Conservation (phyloP, 257 asterid genomes). For the Nicotiana tomentosiformis region DNA sequence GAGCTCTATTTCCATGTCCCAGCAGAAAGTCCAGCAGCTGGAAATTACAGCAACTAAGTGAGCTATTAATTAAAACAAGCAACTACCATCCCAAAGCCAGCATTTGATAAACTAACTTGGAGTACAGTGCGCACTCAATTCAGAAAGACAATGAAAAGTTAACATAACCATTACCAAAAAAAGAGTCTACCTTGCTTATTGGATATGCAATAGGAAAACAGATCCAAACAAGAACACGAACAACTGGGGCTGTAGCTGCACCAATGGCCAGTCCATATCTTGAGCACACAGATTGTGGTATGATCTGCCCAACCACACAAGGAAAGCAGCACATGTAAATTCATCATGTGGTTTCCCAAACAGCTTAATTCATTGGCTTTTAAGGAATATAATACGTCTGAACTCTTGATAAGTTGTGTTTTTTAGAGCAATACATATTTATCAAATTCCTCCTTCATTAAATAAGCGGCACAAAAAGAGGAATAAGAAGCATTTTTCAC, state of each 20-base stretch:
- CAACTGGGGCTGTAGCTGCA: constrained; percentile 73
- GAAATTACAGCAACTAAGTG: constrained; percentile 9
- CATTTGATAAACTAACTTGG: neutral
- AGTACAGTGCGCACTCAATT: neutral
- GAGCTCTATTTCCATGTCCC: constrained; percentile 74
- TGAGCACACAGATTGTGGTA: constrained; percentile 93
- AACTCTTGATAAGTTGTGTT: neutral
- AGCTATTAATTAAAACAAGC: neutral
- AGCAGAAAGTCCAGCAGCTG: constrained; percentile 73
- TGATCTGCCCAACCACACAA: constrained; percentile 46
- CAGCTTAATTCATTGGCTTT: neutral
- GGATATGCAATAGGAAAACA: constrained; percentile 98
- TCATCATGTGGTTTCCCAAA: constrained; percentile 3
- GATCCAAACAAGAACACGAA: constrained; percentile 83
- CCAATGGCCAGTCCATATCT: constrained; percentile 95
- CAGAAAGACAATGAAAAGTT: neutral
- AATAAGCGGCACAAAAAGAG: neutral
- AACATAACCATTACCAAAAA: neutral
- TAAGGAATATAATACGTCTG: neutral
- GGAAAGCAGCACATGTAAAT: constrained; percentile 4
- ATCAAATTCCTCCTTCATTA: neutral
- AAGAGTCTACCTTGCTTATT: constrained; percentile 75
- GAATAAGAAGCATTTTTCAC: neutral
- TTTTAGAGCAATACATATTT: neutral
- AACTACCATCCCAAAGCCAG: neutral